These are phyloP conservation scores for Candida succiphila DNA, from an alignment of 805 yeast genomes.

Conservation along the genomic window DNA sequence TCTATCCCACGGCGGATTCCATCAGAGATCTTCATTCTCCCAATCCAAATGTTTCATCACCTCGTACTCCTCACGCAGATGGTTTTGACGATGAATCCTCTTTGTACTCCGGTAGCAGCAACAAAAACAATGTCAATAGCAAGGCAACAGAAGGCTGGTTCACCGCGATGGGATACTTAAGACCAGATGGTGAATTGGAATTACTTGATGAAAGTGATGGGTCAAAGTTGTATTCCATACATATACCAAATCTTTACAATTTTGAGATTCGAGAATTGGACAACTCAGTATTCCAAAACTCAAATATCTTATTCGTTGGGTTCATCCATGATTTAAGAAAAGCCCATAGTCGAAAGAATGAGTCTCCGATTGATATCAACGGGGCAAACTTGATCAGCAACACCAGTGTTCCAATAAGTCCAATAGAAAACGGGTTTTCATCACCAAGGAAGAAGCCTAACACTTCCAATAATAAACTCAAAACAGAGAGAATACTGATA, in stretches of 20 bases:
- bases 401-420: not conserved
- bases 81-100: constrained; percentile 5
- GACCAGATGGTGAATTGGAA: constrained; percentile 53
- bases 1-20: constrained; percentile 2
- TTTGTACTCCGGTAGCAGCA: constrained; percentile 2
- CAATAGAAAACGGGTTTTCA: constrained; percentile 2
- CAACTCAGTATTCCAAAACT: constrained; percentile 48
- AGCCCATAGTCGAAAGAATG: constrained; percentile 24
- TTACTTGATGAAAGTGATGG: constrained; percentile 59
- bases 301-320: constrained; percentile 53
- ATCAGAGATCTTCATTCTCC: not conserved
- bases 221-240: constrained; percentile 44
- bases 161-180: constrained; percentile 58
- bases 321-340: constrained; percentile 42
- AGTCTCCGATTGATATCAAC: constrained; percentile 1
- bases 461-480: constrained; percentile 1
- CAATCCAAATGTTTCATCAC: constrained; percentile 1
- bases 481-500: constrained; percentile 31
- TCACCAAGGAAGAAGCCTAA: constrained; percentile 5
- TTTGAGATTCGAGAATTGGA: constrained; percentile 60
- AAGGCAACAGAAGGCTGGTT: constrained; percentile 50
- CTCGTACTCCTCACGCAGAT: no score
- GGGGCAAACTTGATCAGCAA: not conserved
- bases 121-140: not conserved
- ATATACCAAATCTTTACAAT: constrained; percentile 38